These are phyloP conservation scores for Ascoidea tarda DNA, from an alignment of 805 yeast species.

Conservation along the genomic window DNA sequence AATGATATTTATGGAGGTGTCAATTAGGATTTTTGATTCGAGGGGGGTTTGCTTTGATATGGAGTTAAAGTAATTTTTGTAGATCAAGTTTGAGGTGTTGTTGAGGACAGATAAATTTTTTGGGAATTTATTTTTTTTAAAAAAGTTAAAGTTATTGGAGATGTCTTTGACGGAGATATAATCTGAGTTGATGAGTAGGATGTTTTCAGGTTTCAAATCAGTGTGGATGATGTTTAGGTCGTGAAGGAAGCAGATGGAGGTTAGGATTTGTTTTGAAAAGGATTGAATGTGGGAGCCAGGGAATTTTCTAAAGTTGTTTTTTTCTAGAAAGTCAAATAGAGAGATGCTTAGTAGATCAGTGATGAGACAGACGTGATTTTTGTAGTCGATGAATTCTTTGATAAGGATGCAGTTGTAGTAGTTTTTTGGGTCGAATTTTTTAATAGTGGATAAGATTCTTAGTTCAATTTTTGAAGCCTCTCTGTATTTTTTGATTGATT, in stretches of 20 bases:
- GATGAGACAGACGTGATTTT: constrained; percentile 89
- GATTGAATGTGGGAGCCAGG: constrained; percentile 91
- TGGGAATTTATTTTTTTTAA: neutral
- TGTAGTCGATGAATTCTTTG: constrained; percentile 80
- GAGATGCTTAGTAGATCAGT: constrained; percentile 79
- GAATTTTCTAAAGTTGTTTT: constrained; percentile 74
- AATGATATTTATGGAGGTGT: constrained; percentile 77
- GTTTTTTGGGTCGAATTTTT: constrained; percentile 55
- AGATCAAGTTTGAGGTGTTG: neutral
- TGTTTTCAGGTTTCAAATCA: constrained; percentile 93
- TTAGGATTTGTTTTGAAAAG: constrained; percentile 69
- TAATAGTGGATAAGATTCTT: constrained; percentile 62
- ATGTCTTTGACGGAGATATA: constrained; percentile 11
- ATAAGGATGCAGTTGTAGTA: constrained; percentile 71
- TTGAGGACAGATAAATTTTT: neutral
- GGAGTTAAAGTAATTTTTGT: neutral
- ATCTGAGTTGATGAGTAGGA: constrained; percentile 47
- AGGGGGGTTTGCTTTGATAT: constrained; percentile 4
- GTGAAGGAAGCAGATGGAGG: constrained; percentile 81
- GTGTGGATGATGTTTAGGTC: constrained; percentile 87
- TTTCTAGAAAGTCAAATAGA: constrained; percentile 79
- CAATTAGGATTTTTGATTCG: constrained; percentile 36
- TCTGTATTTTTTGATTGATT: constrained; percentile 85
- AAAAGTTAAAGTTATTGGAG: too few species aligned
- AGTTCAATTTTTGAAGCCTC: constrained; percentile 93